Evolutionary conservation across 495 filamentous ascomycete genomes (phyloP), one percentile per base, ranked within the genome.

Genomic region (Trichoderma orchidacearum): DNA sequence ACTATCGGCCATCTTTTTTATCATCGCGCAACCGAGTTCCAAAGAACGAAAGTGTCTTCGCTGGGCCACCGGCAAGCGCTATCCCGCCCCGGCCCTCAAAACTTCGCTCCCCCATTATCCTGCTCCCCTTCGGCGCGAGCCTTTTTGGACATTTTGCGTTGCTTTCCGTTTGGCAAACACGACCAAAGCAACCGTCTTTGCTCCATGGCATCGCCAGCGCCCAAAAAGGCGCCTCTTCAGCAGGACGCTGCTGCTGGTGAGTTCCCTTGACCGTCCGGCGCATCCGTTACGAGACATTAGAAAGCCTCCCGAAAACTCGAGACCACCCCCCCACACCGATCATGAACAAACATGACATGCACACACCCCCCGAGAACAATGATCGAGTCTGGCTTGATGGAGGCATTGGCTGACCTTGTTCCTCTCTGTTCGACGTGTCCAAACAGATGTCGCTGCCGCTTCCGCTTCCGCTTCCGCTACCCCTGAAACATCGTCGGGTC

Each of bases 261-360:
- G 41, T 48, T 27, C 27, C 34, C 41, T 48, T 9, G 0, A 8
- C 18, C 18, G 41, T 48, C 41, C 41, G 41, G 41, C 41, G 41
- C 41, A 48, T 48, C 41, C 41, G 41, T 23, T 60, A 36, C 34
- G 34, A 66, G 54, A 13, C 28, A 27, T 50, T 34, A 68, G n/a
- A 64, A 56, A 52, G 55, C 59, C 57, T 60, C 66, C 56, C n/a
- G n/a, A n/a, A n/a, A n/a, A n/a, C n/a, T n/a, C n/a, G n/a, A n/a
- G n/a, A n/a, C n/a, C n/a, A n/a, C n/a, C n/a, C n/a, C n/a, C n/a
- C n/a, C n/a, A n/a, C n/a, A n/a, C n/a, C n/a, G n/a, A n/a, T n/a
- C n/a, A n/a, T n/a, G n/a, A n/a, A n/a, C n/a, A n/a, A n/a, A n/a
- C n/a, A n/a, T n/a, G n/a, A n/a, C n/a, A n/a, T n/a, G n/a, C n/a